These are phyloP conservation scores for Candida xyloterini DNA, from an alignment of 805 yeast genomes.

Conservation along the genomic window DNA sequence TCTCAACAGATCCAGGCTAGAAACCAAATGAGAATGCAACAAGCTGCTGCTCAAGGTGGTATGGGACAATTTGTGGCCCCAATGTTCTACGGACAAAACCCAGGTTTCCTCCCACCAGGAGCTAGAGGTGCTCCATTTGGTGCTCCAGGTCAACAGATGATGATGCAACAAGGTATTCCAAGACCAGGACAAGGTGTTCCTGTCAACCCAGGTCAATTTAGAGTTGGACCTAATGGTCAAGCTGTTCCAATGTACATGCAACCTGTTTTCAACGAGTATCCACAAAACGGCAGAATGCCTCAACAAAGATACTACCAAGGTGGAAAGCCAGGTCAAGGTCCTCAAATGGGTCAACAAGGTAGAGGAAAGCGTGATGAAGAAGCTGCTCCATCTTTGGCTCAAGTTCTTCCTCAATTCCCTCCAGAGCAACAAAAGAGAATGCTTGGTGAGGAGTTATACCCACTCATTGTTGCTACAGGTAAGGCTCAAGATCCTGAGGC, in stretches of 20 bases:
- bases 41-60: conserved; percentile 85
- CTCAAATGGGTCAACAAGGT: conserved; percentile 24
- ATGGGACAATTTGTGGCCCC: conserved; percentile 85
- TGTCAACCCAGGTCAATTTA: conserved; percentile 54
- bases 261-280: conserved; percentile 69
- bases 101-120: conserved; percentile 69
- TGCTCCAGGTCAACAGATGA: conserved; percentile 77
- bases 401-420: conserved; percentile 60
- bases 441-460: conserved; percentile 96
- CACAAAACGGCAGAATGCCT: conserved; percentile 52
- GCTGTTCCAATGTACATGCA: conserved; percentile 82
- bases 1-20: conserved; percentile 98
- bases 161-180: conserved; percentile 63
- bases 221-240: conserved; percentile 80
- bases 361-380: conserved; percentile 30
- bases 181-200: conserved; percentile 59
- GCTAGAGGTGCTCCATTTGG: conserved; percentile 77
- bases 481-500: conserved; percentile 89
- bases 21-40: conserved; percentile 97
- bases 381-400: conserved; percentile 48
- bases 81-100: conserved; percentile 82
- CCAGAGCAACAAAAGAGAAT: conserved; percentile 95
- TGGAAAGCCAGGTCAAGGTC: conserved; percentile 35
- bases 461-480: conserved; percentile 82
- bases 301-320: conserved; percentile 45